Percentiles rank a stretch among this genome's conserved stretches.
These are phyloP conservation scores for Yamadazyma blattariae DNA, from an alignment of 1,139 yeast species.

Conservation along the genomic window DNA sequence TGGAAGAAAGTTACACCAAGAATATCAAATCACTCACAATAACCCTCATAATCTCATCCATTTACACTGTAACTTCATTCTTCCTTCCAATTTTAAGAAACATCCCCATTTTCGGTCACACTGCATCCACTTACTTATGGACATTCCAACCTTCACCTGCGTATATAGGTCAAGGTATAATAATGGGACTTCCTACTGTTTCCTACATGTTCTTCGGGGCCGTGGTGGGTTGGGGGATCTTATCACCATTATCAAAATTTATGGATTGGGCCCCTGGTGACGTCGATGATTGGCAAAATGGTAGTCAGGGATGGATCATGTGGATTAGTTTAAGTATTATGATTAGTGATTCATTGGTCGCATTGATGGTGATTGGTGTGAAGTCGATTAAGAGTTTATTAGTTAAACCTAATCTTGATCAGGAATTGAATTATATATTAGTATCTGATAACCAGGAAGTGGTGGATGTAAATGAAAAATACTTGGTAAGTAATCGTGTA, in stretches of 20 bases:
- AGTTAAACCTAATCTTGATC: not conserved
- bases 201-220: slow-evolving; percentile 90
- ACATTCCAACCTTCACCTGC: slow-evolving; percentile 96
- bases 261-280: slow-evolving; percentile 88
- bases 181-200: slow-evolving; percentile 94
- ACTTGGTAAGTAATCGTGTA: slow-evolving; percentile 49
- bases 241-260: slow-evolving; percentile 74
- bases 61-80: slow-evolving; percentile 68
- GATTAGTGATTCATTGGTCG: slow-evolving; percentile 88
- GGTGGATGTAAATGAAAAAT: slow-evolving; percentile 23
- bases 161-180: slow-evolving; percentile 94
- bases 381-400: slow-evolving; percentile 31
- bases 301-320: slow-evolving; percentile 96
- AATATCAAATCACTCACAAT: slow-evolving; percentile 56
- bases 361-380: slow-evolving; percentile 63
- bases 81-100: slow-evolving; percentile 67
- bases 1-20: slow-evolving; percentile 33
- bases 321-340: slow-evolving; percentile 93
- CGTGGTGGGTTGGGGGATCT: slow-evolving; percentile 83
- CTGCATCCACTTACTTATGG: slow-evolving; percentile 77
- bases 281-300: slow-evolving; percentile 87
- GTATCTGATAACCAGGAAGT: not conserved
- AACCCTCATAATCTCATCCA: slow-evolving; percentile 69
- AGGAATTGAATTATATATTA: slow-evolving; percentile 2
- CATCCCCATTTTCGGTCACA: slow-evolving; percentile 73